Base-by-base conservation (phyloP, 768 basidiomycete species). In the Lactarius evosmus region DNA sequence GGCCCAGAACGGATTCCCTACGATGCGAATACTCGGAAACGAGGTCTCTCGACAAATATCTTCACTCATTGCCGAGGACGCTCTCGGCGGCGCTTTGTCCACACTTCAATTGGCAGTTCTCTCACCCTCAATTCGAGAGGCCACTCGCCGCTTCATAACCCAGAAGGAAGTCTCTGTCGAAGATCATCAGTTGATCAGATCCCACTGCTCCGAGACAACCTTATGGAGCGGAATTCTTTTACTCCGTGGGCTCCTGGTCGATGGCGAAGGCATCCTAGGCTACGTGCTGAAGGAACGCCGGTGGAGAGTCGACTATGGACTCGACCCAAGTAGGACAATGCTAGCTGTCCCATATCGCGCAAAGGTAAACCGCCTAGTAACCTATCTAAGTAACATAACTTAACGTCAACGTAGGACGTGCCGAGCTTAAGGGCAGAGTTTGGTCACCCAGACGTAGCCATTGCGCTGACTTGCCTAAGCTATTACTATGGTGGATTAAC, bases 281-380 rank as follows among this genome's bases (percentile, higher is more conserved):
- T 77, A 77, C 51, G 70, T 71, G 1, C 69, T 84, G 0, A 70
- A 69, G 33, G 72, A 76, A 27, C 75, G 73, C 51, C 75, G 81
- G 6, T 84, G 80, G 80, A 69, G 82, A 34, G 83, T 84, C 0
- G 78, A 84, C 40, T 84, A 81, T 63, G 83, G 83, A 2, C 75
- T 82, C 3, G 78, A 79, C 52, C 67, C 68, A 1, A 62, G 46
- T 4, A 76, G 83, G 4, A 76, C 81, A 0, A 69, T 79, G 65
- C 74, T 83, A 1, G 82, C 82, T 1, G 82, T 84, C 0, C 83
- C 83, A 0, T 83, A 81, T 60, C 74, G 78, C 22, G 83, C 82
- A 0, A 84, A 71, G 65, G 64, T 62, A 2, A 4, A 41, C 41
- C 9, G 2, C 29, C 4, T 38, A 1, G 12, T 36, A 11, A 4